Conservation (phyloP, 495 filamentous ascomycete genomes). For the Podospora anserina region DNA sequence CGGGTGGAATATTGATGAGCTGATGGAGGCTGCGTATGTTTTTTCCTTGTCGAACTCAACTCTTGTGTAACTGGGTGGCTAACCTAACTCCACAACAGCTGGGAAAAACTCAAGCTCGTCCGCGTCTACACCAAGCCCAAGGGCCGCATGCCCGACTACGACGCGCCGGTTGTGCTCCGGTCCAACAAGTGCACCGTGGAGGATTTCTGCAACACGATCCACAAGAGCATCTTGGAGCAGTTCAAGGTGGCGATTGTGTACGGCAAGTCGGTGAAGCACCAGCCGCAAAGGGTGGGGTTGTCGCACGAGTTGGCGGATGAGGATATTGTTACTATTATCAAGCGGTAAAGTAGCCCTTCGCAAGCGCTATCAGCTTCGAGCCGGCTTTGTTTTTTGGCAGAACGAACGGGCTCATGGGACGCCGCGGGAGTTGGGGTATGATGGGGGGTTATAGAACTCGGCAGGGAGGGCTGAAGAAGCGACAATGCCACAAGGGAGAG, state of each 20-base stretch:
- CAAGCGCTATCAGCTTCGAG: neutral
- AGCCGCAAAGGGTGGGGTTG: slow-evolving; percentile 92
- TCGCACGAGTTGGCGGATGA: slow-evolving; percentile 90
- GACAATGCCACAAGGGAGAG: neutral
- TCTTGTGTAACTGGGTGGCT: slow-evolving; percentile 1
- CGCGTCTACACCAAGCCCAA: slow-evolving; percentile 98
- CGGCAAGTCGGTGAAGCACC: slow-evolving; percentile 96
- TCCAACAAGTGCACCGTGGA: slow-evolving; percentile 82
- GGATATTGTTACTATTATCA: slow-evolving; percentile 96
- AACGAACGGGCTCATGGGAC: neutral
- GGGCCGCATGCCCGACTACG: slow-evolving; percentile 90
- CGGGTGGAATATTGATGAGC: slow-evolving; percentile 97
- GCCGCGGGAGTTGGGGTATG: neutral
- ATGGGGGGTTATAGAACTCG: neutral
- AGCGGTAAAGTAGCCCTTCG: slow-evolving; percentile 60
- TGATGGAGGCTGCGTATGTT: slow-evolving; percentile 74
- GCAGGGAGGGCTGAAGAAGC: neutral
- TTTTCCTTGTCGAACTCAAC: slow-evolving; percentile 45
- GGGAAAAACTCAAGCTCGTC: slow-evolving; percentile 89
- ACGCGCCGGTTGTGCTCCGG: slow-evolving; percentile 82
- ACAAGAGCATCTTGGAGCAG: slow-evolving; percentile 91
- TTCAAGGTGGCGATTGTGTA: slow-evolving; percentile 96
- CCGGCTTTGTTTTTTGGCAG: neutral
- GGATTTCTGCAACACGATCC: slow-evolving; percentile 97
- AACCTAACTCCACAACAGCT: slow-evolving; percentile 42